phyloP scores from a whole-genome alignment of 345 rosid genomes.

The Dipteronia sinensis region DNA sequence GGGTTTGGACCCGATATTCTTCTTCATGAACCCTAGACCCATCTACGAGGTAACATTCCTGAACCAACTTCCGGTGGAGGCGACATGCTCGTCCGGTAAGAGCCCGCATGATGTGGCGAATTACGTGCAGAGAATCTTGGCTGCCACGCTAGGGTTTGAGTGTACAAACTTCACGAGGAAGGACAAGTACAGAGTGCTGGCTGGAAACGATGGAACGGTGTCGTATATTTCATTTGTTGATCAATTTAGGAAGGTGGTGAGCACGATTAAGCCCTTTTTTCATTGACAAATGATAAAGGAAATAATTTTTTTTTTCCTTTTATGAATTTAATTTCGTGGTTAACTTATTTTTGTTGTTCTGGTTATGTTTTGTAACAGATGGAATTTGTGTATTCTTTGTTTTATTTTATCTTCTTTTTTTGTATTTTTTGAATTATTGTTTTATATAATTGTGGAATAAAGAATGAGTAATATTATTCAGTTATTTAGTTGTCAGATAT shows the following conservation, averaged over 20 bases:
- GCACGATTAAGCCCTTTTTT: conserved; percentile 61
- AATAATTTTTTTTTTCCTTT: not conserved
- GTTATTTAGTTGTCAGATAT: conserved; percentile 6
- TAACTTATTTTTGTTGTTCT: conserved; percentile 1
- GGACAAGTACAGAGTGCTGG: conserved; percentile 79
- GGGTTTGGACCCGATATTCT: conserved; percentile 82
- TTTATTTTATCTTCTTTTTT: not conserved
- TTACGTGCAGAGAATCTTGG: conserved; percentile 84
- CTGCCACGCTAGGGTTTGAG: conserved; percentile 83
- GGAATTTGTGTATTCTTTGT: conserved; percentile 5
- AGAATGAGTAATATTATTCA: not conserved
- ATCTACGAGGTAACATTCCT: conserved; percentile 89
- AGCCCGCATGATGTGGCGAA: conserved; percentile 92
- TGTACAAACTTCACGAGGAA: conserved; percentile 91
- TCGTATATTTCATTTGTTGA: conserved; percentile 53
- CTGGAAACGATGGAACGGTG: conserved; percentile 86
- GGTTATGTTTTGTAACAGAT: conserved; percentile 6
- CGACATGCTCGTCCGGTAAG: conserved; percentile 88
- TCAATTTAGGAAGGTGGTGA: conserved; percentile 56
- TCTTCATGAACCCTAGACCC: conserved; percentile 95
- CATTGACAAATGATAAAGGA: conserved; percentile 15
- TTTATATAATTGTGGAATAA: conserved; percentile 21
- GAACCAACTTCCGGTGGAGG: conserved; percentile 76
- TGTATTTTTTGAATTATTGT: not conserved
- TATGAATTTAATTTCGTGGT: not conserved